Conservation (phyloP, 805 yeast genomes). For the Ogataea salicorniae region DNA sequence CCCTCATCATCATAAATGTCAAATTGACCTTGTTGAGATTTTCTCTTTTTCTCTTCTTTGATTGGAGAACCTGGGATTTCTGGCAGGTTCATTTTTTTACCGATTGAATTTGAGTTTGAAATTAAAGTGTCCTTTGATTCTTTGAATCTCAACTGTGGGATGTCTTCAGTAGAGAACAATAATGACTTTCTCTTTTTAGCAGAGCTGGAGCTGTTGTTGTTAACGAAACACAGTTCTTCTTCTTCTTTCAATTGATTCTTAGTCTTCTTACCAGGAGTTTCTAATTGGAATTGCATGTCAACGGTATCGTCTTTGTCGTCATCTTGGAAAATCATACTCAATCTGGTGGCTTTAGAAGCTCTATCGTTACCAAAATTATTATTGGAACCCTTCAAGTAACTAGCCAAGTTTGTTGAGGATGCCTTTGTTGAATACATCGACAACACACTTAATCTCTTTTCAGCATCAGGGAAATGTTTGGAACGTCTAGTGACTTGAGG, state of each 20-base stretch:
- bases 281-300: slow-evolving; percentile 15
- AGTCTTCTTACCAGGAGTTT: neutral
- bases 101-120: slow-evolving; percentile 31
- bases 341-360: slow-evolving; percentile 21
- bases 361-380: slow-evolving; percentile 7
- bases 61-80: slow-evolving; percentile 37
- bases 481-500: slow-evolving; percentile 72
- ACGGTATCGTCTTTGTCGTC: slow-evolving; percentile 14
- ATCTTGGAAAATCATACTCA: slow-evolving; percentile 26
- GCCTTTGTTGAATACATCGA: slow-evolving; percentile 66
- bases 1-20: slow-evolving; percentile 22
- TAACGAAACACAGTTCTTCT: slow-evolving; percentile 30
- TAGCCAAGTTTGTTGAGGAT: slow-evolving; percentile 55
- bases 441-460: slow-evolving; percentile 66
- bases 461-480: slow-evolving; percentile 52
- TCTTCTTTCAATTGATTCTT: slow-evolving; percentile 4
- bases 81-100: slow-evolving; percentile 42
- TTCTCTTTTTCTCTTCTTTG: slow-evolving; percentile 23
- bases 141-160: slow-evolving; percentile 21
- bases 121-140: slow-evolving; percentile 39
- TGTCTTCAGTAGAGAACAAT: slow-evolving; percentile 13
- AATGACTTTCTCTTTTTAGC: slow-evolving; percentile 29
- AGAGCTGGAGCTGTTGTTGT: slow-evolving; percentile 26
- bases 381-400: slow-evolving; percentile 29
- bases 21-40: slow-evolving; percentile 18